Evolutionary conservation across 495 filamentous ascomycete species (phyloP).

Genomic region (Usnea hakonensis): DNA sequence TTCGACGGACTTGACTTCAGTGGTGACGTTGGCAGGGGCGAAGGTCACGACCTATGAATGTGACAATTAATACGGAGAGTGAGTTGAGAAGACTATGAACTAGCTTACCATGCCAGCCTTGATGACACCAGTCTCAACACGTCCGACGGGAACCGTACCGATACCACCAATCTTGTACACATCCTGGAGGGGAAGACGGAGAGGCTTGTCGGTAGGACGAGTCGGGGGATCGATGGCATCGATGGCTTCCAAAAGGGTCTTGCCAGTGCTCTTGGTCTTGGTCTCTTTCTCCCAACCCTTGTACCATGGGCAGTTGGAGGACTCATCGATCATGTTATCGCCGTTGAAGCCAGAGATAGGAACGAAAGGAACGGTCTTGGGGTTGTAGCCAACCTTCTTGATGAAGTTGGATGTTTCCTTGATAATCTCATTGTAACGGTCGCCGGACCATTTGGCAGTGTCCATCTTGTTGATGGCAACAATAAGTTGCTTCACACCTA

Average conservation of each 20-base stretch:
- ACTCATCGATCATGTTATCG: constrained; percentile 97
- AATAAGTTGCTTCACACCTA: constrained; percentile 99
- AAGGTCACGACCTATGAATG: constrained; percentile 46
- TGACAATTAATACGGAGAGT: not conserved
- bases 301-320: constrained; percentile 98
- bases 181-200: constrained; percentile 99
- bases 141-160: constrained; percentile 97
- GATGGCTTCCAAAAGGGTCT: constrained; percentile 99
- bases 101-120: constrained; percentile 80
- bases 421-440: constrained; percentile 96
- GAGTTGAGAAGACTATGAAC: constrained; percentile 39
- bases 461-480: constrained; percentile 99
- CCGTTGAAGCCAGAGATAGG: constrained; percentile 99
- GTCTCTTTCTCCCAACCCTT: constrained; percentile 99
- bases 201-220: constrained; percentile 90
- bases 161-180: constrained; percentile 99
- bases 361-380: constrained; percentile 95
- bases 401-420: constrained; percentile 99
- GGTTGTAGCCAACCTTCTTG: constrained; percentile 99
- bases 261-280: constrained; percentile 85
- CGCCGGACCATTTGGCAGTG: constrained; percentile 96
- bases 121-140: constrained; percentile 99
- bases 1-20: constrained; percentile 99
- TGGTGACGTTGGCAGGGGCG: constrained; percentile 96
- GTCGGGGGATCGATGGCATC: constrained; percentile 88